A percentile compares a stretch with the other conserved stretches of the same genome.
Conservation (phyloP, 192 early-diverging fungal genomes). For the Fimicolochytrium jonesii region DNA sequence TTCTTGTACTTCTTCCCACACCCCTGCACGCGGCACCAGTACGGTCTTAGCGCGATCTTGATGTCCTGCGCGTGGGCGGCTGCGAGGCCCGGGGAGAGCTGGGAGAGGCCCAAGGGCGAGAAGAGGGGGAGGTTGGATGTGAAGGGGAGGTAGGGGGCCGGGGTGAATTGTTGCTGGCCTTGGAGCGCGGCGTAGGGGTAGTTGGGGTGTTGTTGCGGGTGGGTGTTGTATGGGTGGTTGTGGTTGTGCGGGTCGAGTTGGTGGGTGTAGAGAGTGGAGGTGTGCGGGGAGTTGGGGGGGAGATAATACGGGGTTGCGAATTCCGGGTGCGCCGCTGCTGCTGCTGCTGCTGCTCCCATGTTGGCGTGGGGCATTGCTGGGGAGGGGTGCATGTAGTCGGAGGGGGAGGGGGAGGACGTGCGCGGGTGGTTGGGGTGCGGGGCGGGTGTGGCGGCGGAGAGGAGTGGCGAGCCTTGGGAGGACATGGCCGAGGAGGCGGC, state of each 20-base stretch:
- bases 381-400: not conserved
- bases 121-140: too few relatives aligned
- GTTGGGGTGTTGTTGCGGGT: not conserved
- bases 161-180: too few relatives aligned
- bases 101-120: too few relatives aligned
- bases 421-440: too few relatives aligned
- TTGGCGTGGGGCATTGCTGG: not conserved
- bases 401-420: not conserved
- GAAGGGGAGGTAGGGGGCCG: too few relatives aligned
- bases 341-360: not conserved
- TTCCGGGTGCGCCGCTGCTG: not conserved
- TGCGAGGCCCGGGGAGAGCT: too few relatives aligned
- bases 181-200: not conserved
- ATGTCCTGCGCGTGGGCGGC: conserved; percentile 16
- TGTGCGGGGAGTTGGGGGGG: too few relatives aligned
- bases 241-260: not conserved
- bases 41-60: conserved; percentile 28
- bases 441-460: too few relatives aligned
- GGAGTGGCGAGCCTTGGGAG: not conserved
- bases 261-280: not conserved
- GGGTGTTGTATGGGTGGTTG: not conserved
- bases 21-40: conserved; percentile 27
- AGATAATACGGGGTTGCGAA: too few relatives aligned
- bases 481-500: not conserved
- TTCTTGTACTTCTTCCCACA: conserved; percentile 33